Evolutionary conservation across 495 filamentous ascomycete species (phyloP).

Genomic region (Xeromyces bisporus): DNA sequence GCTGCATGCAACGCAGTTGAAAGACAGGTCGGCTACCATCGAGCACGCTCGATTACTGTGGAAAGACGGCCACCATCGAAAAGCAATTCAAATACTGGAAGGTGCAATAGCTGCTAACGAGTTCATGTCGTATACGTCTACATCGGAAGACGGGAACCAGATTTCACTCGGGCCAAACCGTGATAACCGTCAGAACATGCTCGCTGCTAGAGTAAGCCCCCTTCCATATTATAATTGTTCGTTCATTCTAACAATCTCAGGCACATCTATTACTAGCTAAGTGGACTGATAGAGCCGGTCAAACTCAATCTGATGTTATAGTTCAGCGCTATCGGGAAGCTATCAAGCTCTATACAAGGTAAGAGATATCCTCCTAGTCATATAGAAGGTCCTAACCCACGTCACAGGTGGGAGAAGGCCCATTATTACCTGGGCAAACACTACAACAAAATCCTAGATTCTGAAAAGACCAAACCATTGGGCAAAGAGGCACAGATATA

Average conservation of each 20-base stretch:
- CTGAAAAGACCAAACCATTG: slow-evolving; percentile 59
- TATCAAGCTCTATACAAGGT: slow-evolving; percentile 29
- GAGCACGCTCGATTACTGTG: slow-evolving; percentile 89
- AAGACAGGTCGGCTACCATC: slow-evolving; percentile 69
- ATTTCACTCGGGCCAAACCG: slow-evolving; percentile 15
- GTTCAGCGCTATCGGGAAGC: slow-evolving; percentile 65
- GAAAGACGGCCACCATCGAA: slow-evolving; percentile 84
- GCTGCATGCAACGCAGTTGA: slow-evolving; percentile 68
- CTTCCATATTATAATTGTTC: slow-evolving; percentile 2
- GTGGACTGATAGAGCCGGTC: slow-evolving; percentile 85
- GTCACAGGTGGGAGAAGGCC: slow-evolving; percentile 72
- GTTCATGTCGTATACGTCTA: slow-evolving; percentile 36
- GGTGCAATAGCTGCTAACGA: slow-evolving; percentile 64
- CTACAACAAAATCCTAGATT: slow-evolving; percentile 91
- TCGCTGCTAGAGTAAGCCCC: slow-evolving; percentile 24
- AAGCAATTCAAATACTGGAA: slow-evolving; percentile 81
- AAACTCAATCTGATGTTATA: slow-evolving; percentile 65
- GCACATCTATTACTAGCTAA: slow-evolving; percentile 83
- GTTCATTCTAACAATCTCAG: slow-evolving; percentile 8
- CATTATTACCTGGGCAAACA: slow-evolving; percentile 94
- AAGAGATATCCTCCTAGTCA: too few species aligned
- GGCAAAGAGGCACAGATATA: slow-evolving; percentile 43
- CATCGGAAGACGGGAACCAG: slow-evolving; percentile 21
- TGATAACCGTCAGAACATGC: slow-evolving; percentile 29
- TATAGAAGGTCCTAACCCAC: too few species aligned